Evolutionary conservation across 2,329 filamentous ascomycete genomes (phyloP).

Genomic region (Myriosclerotinia scirpicola): DNA sequence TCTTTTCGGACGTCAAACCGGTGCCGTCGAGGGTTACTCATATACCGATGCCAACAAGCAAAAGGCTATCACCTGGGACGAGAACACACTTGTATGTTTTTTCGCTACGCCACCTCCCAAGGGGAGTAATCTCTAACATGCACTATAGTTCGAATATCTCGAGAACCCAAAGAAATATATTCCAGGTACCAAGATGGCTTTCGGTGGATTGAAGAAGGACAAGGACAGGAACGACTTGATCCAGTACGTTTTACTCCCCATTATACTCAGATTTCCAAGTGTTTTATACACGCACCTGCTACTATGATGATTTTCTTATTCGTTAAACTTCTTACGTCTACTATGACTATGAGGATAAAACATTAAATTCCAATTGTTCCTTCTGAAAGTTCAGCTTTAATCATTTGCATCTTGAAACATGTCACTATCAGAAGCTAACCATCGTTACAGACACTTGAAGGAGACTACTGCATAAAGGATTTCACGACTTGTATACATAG

Average conservation of each 20-base stretch:
- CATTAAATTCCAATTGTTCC: conserved; percentile 89
- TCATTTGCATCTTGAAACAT: not conserved
- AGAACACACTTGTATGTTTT: conserved; percentile 72
- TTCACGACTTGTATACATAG: conserved; percentile 38
- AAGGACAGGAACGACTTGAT: conserved; percentile 99
- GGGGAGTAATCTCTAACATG: not conserved
- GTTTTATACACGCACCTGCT: conserved; percentile 13
- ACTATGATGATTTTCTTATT: conserved; percentile 47
- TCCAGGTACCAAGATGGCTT: conserved; percentile 99
- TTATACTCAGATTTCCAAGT: not conserved
- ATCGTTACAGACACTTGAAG: conserved; percentile 59
- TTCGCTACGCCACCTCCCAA: not conserved
- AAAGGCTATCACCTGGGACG: conserved; percentile 87
- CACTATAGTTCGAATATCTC: conserved; percentile 82
- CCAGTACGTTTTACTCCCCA: conserved; percentile 64
- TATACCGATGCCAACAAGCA: conserved; percentile 99
- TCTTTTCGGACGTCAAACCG: conserved; percentile 95
- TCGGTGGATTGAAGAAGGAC: conserved; percentile 98
- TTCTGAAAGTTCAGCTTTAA: conserved; percentile 62
- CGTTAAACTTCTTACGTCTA: conserved; percentile 42
- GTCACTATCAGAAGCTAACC: not conserved
- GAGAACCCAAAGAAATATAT: conserved; percentile 99
- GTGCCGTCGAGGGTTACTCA: conserved; percentile 85
- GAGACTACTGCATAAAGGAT: conserved; percentile 65
- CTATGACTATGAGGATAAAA: conserved; percentile 51